phyloP scores from a whole-genome alignment of 257 asterid species.

The Knoxia roxburghii region DNA sequence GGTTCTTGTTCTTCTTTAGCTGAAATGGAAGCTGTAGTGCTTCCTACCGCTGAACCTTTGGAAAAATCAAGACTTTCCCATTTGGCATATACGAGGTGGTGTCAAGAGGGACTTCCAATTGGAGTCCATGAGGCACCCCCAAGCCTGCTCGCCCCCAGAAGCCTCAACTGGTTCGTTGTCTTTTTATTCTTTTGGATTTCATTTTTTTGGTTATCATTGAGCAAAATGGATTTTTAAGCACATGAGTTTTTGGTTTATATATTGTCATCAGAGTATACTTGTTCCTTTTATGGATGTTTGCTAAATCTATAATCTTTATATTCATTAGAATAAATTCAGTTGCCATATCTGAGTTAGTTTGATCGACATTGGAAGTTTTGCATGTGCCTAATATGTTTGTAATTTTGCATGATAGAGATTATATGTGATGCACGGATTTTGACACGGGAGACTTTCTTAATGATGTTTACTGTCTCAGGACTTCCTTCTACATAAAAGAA shows the following conservation, averaged over 20 bases:
- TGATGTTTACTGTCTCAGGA: too few species aligned
- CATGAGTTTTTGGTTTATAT: too few species aligned
- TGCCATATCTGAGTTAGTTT: background rate
- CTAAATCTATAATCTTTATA: background rate
- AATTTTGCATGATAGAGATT: background rate
- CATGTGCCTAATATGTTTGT: too few species aligned
- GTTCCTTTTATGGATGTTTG: background rate
- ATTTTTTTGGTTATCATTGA: too few species aligned
- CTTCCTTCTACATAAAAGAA: too few species aligned
- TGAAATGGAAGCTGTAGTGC: conserved; percentile 78
- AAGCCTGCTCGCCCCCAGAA: conserved; percentile 75
- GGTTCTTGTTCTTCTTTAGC: conserved; percentile 55
- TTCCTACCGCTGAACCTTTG: conserved; percentile 70
- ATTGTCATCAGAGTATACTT: too few species aligned
- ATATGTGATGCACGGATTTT: background rate
- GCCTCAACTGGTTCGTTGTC: conserved; percentile 55
- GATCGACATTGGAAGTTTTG: background rate
- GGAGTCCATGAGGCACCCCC: conserved; percentile 59
- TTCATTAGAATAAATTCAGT: background rate
- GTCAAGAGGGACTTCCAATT: conserved; percentile 52
- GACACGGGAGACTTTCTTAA: too few species aligned
- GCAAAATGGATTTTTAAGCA: too few species aligned
- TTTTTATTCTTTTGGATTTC: background rate
- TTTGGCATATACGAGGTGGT: conserved; percentile 64
- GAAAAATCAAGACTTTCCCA: conserved; percentile 74